Conservation (phyloP, 2,329 filamentous ascomycete genomes). For the Talaromyces funiculosus region DNA sequence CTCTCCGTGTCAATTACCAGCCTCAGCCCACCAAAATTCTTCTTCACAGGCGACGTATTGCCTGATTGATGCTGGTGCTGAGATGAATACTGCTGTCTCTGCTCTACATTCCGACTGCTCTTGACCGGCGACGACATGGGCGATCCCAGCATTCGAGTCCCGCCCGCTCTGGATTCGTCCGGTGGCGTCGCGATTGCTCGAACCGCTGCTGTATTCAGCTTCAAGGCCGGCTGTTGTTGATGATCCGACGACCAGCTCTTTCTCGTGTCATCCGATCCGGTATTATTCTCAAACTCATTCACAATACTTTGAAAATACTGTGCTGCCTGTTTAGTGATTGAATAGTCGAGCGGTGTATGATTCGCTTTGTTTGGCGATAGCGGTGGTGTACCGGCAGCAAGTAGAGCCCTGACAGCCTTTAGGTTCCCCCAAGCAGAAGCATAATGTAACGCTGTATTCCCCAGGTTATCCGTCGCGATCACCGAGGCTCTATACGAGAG, state of each 20-base stretch:
- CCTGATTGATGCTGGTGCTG: background rate
- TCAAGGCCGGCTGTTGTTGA: constrained; percentile 2
- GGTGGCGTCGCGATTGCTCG: constrained; percentile 4
- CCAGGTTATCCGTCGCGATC: constrained; percentile 58
- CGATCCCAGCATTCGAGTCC: constrained; percentile 1
- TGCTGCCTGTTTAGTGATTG: constrained; percentile 73
- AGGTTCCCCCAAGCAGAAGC: constrained; percentile 76
- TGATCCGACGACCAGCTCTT: background rate
- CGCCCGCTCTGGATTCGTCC: constrained; percentile 1
- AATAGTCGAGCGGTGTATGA: constrained; percentile 81
- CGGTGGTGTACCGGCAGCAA: constrained; percentile 72
- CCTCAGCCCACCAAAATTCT: constrained; percentile 6
- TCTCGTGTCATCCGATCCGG: constrained; percentile 34
- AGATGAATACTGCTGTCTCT: background rate
- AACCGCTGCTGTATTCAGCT: constrained; percentile 12
- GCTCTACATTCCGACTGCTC: background rate
- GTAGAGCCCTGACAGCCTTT: constrained; percentile 67
- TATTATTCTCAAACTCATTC: constrained; percentile 62
- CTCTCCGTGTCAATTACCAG: constrained; percentile 14
- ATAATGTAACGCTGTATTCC: constrained; percentile 85
- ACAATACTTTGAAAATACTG: constrained; percentile 77
- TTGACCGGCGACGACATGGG: constrained; percentile 11
- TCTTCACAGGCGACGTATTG: constrained; percentile 8
- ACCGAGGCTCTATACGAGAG: constrained; percentile 41
- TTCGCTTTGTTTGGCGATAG: constrained; percentile 66